Evolutionary conservation across 352 stramenopile genomes (phyloP), one percentile per base, ranked within the genome.

Genomic region (Pythium myriotylum): DNA sequence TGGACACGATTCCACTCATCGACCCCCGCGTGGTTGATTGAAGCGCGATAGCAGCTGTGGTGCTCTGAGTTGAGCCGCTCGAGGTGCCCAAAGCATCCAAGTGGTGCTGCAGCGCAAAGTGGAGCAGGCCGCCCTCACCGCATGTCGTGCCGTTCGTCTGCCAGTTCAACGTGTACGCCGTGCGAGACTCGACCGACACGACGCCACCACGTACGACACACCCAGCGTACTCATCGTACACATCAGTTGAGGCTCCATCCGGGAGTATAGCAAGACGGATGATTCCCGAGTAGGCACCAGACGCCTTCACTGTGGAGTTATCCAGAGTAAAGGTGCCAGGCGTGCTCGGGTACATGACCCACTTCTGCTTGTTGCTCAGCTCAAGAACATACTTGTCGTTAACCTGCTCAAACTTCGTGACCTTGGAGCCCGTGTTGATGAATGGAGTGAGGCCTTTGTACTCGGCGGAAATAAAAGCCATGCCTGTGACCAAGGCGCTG

Each of bases 81-180:
- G 33, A 39, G 2, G 32, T 54, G 14, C 24, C 35, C 48, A 92
- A 59, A 9, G 77, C 76, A 17, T 83, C 70, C 5, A 89, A 22
- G 39, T 92, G 84, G 49, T 92, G 81, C 32, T 61, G 68, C n/a
- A 91, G 54, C 0, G 78, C 84, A 43, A 92, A 91, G 59, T 92
- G 79, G 17, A 89, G 50, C 1, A 92, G 58, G 8, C 84, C 84
- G 0, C 47, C 59, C 0, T 59, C 67, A 8, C 65, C 58, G 52
- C 83, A 92, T 4, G 53, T 73, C 17, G 57, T 68, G 32, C 84
- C 84, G 14, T 84, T 65, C 0, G 69, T 74, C 22, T 77, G 54
- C 84, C 80, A 91, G 53, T 84, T 73, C 29, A 94, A 54, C 37
- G 78, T 76, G 62, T 92, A 89, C 13, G 65, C 52, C 2, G 78